phyloP scores from a whole-genome alignment of 2,329 filamentous ascomycete species.

The Xylaria polymorpha region DNA sequence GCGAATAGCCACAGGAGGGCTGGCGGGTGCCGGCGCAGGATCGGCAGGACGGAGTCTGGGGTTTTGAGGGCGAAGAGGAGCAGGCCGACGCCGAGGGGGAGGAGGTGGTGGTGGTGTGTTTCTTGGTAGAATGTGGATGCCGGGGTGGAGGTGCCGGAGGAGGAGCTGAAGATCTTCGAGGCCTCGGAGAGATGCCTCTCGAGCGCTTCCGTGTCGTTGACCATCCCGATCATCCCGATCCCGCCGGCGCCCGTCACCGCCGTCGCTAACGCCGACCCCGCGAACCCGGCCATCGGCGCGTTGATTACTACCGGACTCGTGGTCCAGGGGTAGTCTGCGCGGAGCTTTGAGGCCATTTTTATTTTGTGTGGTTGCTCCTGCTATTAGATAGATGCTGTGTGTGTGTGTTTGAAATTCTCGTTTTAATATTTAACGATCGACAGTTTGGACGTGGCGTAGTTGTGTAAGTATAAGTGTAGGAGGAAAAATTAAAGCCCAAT shows the following conservation, averaged over 20 bases:
- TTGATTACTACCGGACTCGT: conserved; percentile 1
- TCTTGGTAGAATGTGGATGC: conserved; percentile 3
- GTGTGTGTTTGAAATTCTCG: not conserved
- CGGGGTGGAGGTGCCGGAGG: not conserved
- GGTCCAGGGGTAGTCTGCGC: conserved; percentile 9
- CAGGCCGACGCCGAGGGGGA: conserved; percentile 7
- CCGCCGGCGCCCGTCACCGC: conserved; percentile 1
- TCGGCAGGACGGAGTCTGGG: not conserved
- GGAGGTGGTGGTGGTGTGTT: not conserved
- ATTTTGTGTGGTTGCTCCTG: not conserved
- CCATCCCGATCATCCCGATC: conserved; percentile 1
- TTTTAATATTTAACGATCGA: not conserved
- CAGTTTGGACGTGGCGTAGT: not conserved
- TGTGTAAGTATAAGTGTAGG: not conserved
- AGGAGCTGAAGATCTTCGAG: not conserved
- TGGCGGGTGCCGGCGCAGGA: not conserved
- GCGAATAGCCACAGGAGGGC: conserved; percentile 7
- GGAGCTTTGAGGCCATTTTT: conserved; percentile 2
- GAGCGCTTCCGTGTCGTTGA: not conserved
- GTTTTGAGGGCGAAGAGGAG: not conserved
- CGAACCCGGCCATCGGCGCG: conserved; percentile 13
- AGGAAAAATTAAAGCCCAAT: not conserved
- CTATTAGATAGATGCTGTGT: not conserved
- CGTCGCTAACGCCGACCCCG: not conserved
- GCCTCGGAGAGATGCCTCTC: not conserved